Evolutionary conservation across 495 filamentous ascomycete species (phyloP).

Genomic region (Tuber melanosporum): DNA sequence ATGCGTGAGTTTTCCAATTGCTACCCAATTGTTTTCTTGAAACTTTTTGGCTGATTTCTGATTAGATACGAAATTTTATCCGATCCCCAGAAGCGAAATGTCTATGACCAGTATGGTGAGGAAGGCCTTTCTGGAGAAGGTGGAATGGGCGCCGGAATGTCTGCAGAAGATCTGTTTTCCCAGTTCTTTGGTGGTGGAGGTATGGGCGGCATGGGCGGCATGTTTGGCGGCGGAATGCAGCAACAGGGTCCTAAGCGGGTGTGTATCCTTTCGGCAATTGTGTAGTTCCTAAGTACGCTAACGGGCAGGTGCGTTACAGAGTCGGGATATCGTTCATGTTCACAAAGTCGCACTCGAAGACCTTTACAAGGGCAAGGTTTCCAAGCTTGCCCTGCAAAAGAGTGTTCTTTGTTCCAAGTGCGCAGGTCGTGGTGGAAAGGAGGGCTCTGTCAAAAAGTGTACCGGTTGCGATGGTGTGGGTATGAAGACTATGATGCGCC

Average conservation of each 20-base stretch:
- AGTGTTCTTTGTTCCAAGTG: constrained; percentile 94
- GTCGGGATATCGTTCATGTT: constrained; percentile 72
- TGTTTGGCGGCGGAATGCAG: constrained; percentile 77
- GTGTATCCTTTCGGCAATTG: constrained; percentile 49
- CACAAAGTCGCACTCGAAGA: constrained; percentile 98
- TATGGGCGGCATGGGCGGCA: constrained; percentile 73
- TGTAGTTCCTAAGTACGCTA: constrained; percentile 4
- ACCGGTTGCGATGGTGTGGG: constrained; percentile 82
- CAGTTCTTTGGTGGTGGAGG: constrained; percentile 93
- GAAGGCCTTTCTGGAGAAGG: constrained; percentile 87
- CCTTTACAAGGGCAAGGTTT: constrained; percentile 95
- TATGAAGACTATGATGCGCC: constrained; percentile 99
- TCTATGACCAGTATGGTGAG: constrained; percentile 97
- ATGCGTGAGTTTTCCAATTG: constrained; percentile 49
- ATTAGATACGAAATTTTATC: constrained; percentile 77
- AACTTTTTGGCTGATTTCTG: not conserved
- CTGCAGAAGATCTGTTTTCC: constrained; percentile 91
- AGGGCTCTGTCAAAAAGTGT: constrained; percentile 90
- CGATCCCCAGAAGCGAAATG: constrained; percentile 77
- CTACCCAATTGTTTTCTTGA: not conserved
- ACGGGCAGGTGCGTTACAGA: constrained; percentile 35
- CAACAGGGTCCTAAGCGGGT: constrained; percentile 86
- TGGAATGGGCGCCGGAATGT: constrained; percentile 75
- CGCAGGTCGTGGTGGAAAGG: constrained; percentile 93
- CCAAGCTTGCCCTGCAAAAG: constrained; percentile 93